Percentiles rank a stretch among this genome's conserved stretches.
Conservation (phyloP, 352 stramenopile species). For the Elongisporangium senticosum region DNA sequence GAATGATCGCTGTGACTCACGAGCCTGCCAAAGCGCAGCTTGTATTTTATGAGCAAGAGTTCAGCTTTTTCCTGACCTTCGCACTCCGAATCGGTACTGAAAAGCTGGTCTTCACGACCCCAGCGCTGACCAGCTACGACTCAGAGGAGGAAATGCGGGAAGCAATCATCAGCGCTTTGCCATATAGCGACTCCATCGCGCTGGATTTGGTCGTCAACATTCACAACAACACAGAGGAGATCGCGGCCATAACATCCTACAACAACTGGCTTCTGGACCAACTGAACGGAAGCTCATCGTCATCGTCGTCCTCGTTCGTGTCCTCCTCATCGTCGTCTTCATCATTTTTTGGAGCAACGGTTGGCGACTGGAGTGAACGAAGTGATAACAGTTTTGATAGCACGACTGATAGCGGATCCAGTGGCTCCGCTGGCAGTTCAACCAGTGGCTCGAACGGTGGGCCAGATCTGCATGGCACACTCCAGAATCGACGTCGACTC, state of each 20-base stretch:
- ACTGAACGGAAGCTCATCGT: constrained; percentile 3
- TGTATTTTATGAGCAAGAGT: constrained; percentile 12
- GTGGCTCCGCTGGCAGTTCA: neutral
- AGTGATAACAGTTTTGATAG: neutral
- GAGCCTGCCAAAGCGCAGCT: constrained; percentile 12
- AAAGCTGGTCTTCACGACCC: constrained; percentile 15
- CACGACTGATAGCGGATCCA: neutral
- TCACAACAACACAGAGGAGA: constrained; percentile 28
- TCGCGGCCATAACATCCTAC: constrained; percentile 11
- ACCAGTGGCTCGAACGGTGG: neutral
- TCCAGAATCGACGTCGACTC: constrained; percentile 2
- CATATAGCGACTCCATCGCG: neutral
- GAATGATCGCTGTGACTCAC: constrained; percentile 24
- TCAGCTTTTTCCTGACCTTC: constrained; percentile 23
- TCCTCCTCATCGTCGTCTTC: constrained; percentile 9
- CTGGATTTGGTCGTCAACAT: constrained; percentile 24
- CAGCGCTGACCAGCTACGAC: constrained; percentile 13
- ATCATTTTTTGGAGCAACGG: constrained; percentile 3
- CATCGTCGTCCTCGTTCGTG: neutral
- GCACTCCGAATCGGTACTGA: constrained; percentile 12
- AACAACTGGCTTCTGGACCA: constrained; percentile 21
- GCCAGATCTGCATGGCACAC: neutral
- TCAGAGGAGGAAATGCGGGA: constrained; percentile 10
- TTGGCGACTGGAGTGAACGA: neutral
- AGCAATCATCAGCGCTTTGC: neutral